Evolutionary conservation across 2,329 filamentous ascomycete genomes (phyloP).

Genomic region (Parafenestella ontariensis): DNA sequence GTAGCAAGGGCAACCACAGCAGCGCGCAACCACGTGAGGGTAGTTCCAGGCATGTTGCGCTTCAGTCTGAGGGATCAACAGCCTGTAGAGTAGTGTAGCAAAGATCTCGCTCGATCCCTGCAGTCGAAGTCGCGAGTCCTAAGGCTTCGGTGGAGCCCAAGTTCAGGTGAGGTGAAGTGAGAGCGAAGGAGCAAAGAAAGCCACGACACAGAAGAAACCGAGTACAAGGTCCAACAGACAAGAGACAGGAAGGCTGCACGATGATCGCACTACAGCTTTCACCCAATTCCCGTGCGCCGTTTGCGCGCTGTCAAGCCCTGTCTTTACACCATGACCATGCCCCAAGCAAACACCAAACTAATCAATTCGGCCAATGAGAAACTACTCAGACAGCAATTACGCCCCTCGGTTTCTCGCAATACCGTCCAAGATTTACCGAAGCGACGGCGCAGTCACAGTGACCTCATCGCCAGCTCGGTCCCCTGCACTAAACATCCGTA

Average conservation of each 20-base stretch:
- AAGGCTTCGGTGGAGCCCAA: conserved; percentile 2
- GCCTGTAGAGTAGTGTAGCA: neutral
- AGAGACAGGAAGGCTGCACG: conserved; percentile 6
- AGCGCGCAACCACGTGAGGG: conserved; percentile 28
- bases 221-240: neutral
- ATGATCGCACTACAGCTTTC: conserved; percentile 10
- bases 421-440: neutral
- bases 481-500: neutral
- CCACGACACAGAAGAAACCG: neutral
- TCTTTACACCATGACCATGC: conserved; percentile 2
- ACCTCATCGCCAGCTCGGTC: neutral
- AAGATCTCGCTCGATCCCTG: conserved; percentile 6
- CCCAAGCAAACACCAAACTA: conserved; percentile 4
- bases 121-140: conserved; percentile 8
- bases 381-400: neutral
- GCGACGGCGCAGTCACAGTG: neutral
- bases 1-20: conserved; percentile 23
- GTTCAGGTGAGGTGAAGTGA: conserved; percentile 12
- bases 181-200: neutral
- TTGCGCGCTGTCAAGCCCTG: conserved; percentile 12
- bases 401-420: neutral
- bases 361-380: conserved; percentile 7
- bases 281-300: neutral
- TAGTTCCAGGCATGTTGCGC: conserved; percentile 21
- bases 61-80: conserved; percentile 8